Base-by-base conservation (phyloP, 2,329 filamentous ascomycete genomes). In the Microascus cirrosus region DNA sequence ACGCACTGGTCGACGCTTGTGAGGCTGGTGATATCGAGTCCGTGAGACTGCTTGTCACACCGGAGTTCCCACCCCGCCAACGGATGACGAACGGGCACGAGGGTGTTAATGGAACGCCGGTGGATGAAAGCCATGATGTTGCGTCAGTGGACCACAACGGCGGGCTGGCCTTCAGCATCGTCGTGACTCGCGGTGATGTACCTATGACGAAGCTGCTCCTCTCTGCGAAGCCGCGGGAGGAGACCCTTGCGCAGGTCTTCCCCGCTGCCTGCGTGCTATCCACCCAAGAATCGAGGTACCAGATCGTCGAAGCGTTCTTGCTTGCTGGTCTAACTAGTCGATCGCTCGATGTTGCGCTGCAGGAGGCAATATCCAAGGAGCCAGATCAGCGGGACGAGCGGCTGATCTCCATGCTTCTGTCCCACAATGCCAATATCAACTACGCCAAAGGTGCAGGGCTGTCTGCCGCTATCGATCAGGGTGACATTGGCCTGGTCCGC, bases 141-240 rank as follows among this genome's bases (percentile, higher is more conserved):
- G 80, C 80, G 7, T 80, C 80, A 2, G 75, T 78, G 2, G 75
- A 83, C 59, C 69, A 81, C 60, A 77, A 76, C 54, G 73, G 73
- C 3, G 80, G 79, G 0, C 66, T 79, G 58, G 80, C 80, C 0
- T 66, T 84, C 32, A 71, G 74, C 32, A 70, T 74, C 11, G 78
- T 80, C 0, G 72, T 82, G 1, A 66, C 74, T 39, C 72, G 73
- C 36, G 73, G 70, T 6, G 74, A 81, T 58, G 59, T 70, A 1
- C 62, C 69, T 1, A 75, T 82, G 65, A 71, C 75, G 1, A 70
- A 72, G 42, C 67, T 68, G 32, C 75, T 84, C 3, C 67, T 84
- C 10, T 66, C 70, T 1, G 73, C 69, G 3, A 76, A 74, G 18
- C 80, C 80, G 0, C 73, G 72, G 0, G 66, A 73, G 0, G 70